phyloP scores from a whole-genome alignment of 306 rosid species.

The Dryas alaskensis region DNA sequence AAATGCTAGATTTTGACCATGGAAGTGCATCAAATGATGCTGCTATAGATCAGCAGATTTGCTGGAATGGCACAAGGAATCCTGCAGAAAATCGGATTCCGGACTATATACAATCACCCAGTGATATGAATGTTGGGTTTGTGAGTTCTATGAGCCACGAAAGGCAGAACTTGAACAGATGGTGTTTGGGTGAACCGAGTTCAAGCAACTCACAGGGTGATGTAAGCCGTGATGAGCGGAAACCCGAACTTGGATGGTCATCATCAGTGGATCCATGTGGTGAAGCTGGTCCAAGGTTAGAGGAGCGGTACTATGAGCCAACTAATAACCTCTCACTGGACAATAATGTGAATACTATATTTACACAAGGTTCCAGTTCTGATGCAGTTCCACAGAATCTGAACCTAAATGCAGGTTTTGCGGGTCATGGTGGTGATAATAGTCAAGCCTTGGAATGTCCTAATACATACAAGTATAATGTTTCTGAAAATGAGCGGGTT shows the following conservation, averaged over 20 bases:
- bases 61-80: conserved; percentile 61
- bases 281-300: conserved; percentile 50
- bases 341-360: conserved; percentile 49
- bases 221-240: conserved; percentile 49
- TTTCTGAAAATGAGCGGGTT: conserved; percentile 45
- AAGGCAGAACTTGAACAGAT: conserved; percentile 57
- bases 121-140: conserved; percentile 56
- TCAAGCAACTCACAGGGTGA: conserved; percentile 58
- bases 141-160: conserved; percentile 55
- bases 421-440: conserved; percentile 35
- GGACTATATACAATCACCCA: conserved; percentile 50
- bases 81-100: conserved; percentile 59
- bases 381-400: conserved; percentile 47
- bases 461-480: conserved; percentile 55
- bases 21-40: conserved; percentile 61
- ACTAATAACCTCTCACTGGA: conserved; percentile 48
- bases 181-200: conserved; percentile 91
- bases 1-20: conserved; percentile 78
- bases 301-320: conserved; percentile 51
- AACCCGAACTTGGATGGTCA: conserved; percentile 70
- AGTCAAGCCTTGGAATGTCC: conserved; percentile 50
- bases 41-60: conserved; percentile 59
- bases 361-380: conserved; percentile 51
- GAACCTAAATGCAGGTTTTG: conserved; percentile 61
- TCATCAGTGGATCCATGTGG: conserved; percentile 52